phyloP scores from a whole-genome alignment of 257 asterid species.

The Solanum gracilifrons region DNA sequence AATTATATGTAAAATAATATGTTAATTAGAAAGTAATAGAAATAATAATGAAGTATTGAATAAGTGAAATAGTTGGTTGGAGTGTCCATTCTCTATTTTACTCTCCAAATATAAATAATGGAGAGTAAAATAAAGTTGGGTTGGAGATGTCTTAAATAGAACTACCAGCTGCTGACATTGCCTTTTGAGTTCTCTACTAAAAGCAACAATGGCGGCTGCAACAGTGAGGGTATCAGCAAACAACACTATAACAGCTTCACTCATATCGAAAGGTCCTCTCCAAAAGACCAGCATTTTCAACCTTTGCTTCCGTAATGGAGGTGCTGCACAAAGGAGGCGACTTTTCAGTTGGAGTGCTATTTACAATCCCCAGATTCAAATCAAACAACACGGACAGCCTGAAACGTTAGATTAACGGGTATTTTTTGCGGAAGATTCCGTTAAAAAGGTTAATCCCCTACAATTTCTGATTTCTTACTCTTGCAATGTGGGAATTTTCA shows the following conservation, averaged over 20 bases:
- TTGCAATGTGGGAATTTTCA: neutral
- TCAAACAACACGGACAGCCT: constrained; percentile 71
- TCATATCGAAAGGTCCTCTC: constrained; percentile 27
- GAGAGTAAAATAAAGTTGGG: too few relatives aligned
- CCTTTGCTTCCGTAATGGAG: constrained; percentile 12
- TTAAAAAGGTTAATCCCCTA: constrained; percentile 48
- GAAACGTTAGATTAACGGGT: constrained; percentile 92
- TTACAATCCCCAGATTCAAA: constrained; percentile 58
- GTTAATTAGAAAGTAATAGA: too few relatives aligned
- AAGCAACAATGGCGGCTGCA: constrained; percentile 59
- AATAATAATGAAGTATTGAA: too few relatives aligned
- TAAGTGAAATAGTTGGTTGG: too few relatives aligned
- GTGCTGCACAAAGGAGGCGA: constrained; percentile 34
- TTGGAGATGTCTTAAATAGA: too few relatives aligned
- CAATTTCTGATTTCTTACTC: neutral
- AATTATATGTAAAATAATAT: too few relatives aligned
- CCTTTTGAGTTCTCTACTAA: neutral
- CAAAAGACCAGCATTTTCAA: constrained; percentile 23
- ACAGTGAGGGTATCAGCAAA: constrained; percentile 50
- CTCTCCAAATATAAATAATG: too few relatives aligned
- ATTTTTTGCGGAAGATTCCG: constrained; percentile 65
- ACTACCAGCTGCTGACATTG: neutral
- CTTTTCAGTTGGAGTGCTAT: constrained; percentile 64
- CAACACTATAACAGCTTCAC: constrained; percentile 36
- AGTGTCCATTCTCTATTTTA: too few relatives aligned